Evolutionary conservation across 768 basidiomycete species (phyloP).

Genomic region (Leccinum ochraceum): DNA sequence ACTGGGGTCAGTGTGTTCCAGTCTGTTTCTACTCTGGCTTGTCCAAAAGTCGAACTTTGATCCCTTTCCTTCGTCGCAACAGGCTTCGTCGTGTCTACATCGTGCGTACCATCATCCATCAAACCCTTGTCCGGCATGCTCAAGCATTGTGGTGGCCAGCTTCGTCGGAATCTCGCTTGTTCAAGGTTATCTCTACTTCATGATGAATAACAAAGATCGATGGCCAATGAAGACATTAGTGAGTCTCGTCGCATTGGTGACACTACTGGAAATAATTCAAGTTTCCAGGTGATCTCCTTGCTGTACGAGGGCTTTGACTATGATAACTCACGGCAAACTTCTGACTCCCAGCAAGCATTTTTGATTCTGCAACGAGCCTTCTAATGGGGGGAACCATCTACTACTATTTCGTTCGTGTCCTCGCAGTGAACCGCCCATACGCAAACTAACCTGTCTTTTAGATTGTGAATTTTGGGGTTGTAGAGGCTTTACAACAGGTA

Average conservation of each 20-base stretch:
- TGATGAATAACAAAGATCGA: slow-evolving; percentile 14
- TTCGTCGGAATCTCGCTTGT: slow-evolving; percentile 24
- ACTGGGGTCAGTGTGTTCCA: slow-evolving; percentile 15
- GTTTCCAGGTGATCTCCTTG: slow-evolving; percentile 13
- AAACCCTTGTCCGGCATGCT: not conserved
- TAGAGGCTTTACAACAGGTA: slow-evolving; percentile 6
- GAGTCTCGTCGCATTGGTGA: not conserved
- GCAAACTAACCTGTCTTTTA: not conserved
- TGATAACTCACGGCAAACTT: not conserved
- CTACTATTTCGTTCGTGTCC: slow-evolving; percentile 19
- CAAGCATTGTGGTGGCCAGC: slow-evolving; percentile 4
- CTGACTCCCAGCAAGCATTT: slow-evolving; percentile 13
- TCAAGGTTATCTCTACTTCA: slow-evolving; percentile 23
- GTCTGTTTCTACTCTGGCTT: not conserved
- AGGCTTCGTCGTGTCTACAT: slow-evolving; percentile 20
- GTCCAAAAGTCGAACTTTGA: not conserved
- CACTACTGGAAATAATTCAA: not conserved
- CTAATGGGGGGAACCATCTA: slow-evolving; percentile 21
- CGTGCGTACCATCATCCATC: slow-evolving; percentile 6
- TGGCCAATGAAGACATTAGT: slow-evolving; percentile 18
- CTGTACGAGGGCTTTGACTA: slow-evolving; percentile 10
- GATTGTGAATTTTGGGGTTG: slow-evolving; percentile 17
- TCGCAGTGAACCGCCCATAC: not conserved
- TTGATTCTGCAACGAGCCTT: slow-evolving; percentile 20
- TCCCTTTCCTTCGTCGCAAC: not conserved